phyloP scores from a whole-genome alignment of 2,329 filamentous ascomycete genomes.

The Penicillium sp. region DNA sequence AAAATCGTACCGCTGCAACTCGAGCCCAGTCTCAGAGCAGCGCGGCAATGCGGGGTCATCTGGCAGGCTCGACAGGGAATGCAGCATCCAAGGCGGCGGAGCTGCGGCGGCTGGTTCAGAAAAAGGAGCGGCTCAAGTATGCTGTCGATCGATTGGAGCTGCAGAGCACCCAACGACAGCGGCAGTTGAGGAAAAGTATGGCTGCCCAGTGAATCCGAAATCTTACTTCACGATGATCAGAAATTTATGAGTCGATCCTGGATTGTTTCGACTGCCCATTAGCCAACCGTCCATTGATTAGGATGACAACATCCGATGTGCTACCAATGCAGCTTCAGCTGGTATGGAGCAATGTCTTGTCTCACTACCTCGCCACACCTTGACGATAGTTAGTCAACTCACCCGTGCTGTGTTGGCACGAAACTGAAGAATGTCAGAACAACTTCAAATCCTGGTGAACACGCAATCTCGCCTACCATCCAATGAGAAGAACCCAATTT shows the following conservation, averaged over 20 bases:
- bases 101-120: constrained; percentile 69
- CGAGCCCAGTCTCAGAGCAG: constrained; percentile 19
- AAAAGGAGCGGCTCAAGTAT: constrained; percentile 83
- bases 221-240: neutral
- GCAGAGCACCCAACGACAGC: constrained; percentile 75
- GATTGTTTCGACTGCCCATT: neutral
- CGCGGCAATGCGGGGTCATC: constrained; percentile 22
- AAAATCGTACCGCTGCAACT: constrained; percentile 25
- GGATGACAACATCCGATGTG: neutral
- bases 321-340: neutral
- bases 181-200: constrained; percentile 72
- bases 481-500: neutral
- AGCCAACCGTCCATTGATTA: neutral
- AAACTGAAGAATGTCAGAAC: neutral
- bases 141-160: constrained; percentile 81
- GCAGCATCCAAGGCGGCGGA: constrained; percentile 51
- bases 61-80: constrained; percentile 30
- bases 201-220: constrained; percentile 47
- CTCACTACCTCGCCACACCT: neutral
- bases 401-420: neutral
- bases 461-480: neutral
- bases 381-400: neutral
- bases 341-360: neutral
- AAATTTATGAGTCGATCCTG: neutral
- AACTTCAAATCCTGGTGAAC: neutral